Conservation (phyloP, 257 asterid species). For the Forsythia suspensa region DNA sequence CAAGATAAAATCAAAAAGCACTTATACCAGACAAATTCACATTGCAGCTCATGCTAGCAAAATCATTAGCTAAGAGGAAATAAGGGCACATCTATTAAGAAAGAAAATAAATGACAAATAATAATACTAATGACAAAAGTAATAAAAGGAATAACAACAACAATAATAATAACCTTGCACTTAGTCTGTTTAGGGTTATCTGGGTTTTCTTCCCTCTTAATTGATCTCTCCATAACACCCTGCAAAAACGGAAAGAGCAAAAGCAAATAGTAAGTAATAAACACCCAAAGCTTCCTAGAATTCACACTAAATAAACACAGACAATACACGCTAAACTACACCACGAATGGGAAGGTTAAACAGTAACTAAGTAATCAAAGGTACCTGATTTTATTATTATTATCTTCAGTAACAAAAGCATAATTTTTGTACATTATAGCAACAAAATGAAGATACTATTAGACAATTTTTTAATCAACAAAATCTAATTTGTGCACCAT, state of each 20-base stretch:
- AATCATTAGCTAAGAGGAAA: not conserved
- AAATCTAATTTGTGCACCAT: too few relatives aligned
- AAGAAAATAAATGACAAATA: not conserved
- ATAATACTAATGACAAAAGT: not conserved
- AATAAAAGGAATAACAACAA: not conserved
- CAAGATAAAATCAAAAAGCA: not conserved
- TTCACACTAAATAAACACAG: not conserved
- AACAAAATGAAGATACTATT: too few relatives aligned
- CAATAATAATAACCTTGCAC: slow-evolving; percentile 60
- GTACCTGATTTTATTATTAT: too few relatives aligned
- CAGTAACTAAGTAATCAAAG: too few relatives aligned
- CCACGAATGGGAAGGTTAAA: too few relatives aligned
- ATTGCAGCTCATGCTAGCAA: not conserved
- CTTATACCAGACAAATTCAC: not conserved
- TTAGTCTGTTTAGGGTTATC: slow-evolving; percentile 49
- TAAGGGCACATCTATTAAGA: not conserved
- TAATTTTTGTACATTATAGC: too few relatives aligned
- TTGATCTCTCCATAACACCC: slow-evolving; percentile 42
- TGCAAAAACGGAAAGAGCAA: slow-evolving; percentile 19
- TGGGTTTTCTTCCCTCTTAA: slow-evolving; percentile 36
- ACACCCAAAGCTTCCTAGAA: not conserved
- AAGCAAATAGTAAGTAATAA: not conserved
- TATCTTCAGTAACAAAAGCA: too few relatives aligned
- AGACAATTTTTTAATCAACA: too few relatives aligned
- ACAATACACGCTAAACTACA: not conserved